Base-by-base conservation (phyloP, 495 filamentous ascomycete species). In the Trichoderma orchidacearum region DNA sequence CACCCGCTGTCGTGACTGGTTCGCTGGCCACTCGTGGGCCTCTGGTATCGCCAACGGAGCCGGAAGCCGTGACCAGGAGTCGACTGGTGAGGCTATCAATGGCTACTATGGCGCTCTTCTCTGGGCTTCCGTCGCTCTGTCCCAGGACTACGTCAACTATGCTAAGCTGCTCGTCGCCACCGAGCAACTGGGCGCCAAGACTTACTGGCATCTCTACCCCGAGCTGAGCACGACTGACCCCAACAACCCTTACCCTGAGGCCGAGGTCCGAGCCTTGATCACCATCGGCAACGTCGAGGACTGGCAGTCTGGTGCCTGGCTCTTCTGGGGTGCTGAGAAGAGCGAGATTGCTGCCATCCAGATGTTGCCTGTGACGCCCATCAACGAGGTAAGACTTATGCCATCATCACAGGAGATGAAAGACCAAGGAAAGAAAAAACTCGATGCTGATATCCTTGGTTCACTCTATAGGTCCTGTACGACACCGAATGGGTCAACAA, bases 1-100 rank as follows among this genome's bases (percentile, higher is more conserved):
- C 56, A 53, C 56, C 48, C 56, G 56, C n/a, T 58, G 48, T 21
- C 56, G 56, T 8, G 56, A 58, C 30, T 58, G 56, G 56, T 58
- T 58, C 30, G 56, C 56, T 5, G 56, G 56, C 18, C 56, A 58
- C 56, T 58, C 56, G 1, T 58, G 56, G 56, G 56, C 56, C 18
- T 58, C 56, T 0, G 56, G 56, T 12, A 58, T 58, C 15, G 56
- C 56, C 29, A 58, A 58, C 34, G 56, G 56, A 15, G 56, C 56
- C 8, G 56, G 48, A 0, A 51, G 56, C 48, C 56, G 56, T 8
- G 56, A 58, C 23, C 56, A 58, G 30, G 56, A 58, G 31, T 58
- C 56, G 6, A 34, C 27, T 6, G 56, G 56, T 17, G 56, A 58
- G 48, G 56, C 56, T 13, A 30, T 58, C n/a, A 58, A 58, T 48